Base-by-base conservation (phyloP, 306 rosid genomes). In the Ammopiptanthus mongolicus region DNA sequence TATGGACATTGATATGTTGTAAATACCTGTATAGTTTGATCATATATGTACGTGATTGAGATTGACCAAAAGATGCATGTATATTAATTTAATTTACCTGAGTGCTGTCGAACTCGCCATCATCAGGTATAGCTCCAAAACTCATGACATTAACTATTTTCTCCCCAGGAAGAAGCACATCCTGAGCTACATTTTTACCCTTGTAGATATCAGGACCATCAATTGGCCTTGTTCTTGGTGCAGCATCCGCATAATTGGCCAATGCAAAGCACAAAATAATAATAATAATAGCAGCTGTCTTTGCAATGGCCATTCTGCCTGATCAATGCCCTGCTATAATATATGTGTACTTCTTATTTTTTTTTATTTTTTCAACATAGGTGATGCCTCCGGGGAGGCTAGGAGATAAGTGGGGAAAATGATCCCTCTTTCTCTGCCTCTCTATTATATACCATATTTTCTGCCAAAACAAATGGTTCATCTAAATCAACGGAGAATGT, bases 111-210 rank as follows among this genome's bases (percentile, higher is more conserved):
- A n/a, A 10, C 4, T 0, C 22, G 34, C 96, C 95, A 70, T 86
- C 75, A 70, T 86, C 73, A 33, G 84, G 58, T 67, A 55, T 69
- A 73, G 97, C 97, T 1, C 91, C 94, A 48, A 70, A 87, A 9
- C 50, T 47, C 21, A 73, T 0, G 12, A 91, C 91, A 18, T 82
- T 84, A 48, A 87, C 37, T 9, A 88, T 2, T 42, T 73, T 65
- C 46, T 85, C 88, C 1, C 84, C 84, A 1, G 86, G 84, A 58
- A 62, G 70, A 34, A 52, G 79, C 2, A 5, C 34, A 74, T 81
- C 86, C 73, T 51, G 69, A 5, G 69, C 73, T 59, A 13, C n/a
- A 59, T 82, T 58, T 25, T 11, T 12, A 8, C 42, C 47, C 8
- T 0, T 23, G 34, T 11, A 85, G n/a, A 78, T 2, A 75, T 85